phyloP scores from a whole-genome alignment of 2,329 filamentous ascomycete genomes.

The Pseudogymnoascus sp. region DNA sequence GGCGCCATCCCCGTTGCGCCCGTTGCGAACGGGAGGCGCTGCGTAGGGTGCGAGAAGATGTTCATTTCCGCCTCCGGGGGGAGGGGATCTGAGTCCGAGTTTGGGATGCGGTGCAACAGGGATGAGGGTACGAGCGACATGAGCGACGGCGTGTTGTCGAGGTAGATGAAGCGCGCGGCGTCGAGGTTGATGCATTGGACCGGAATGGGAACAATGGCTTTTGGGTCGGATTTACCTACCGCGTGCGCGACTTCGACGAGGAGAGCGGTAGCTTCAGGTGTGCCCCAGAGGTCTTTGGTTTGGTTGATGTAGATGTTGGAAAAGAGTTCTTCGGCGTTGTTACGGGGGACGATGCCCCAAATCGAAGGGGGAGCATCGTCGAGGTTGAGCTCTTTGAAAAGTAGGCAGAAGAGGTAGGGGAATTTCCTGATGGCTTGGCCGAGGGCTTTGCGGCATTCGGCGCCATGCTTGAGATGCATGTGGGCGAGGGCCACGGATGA shows the following conservation, averaged over 20 bases:
- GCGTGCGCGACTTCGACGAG: constrained; percentile 56
- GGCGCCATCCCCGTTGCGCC: neutral
- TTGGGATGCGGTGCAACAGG: constrained; percentile 26
- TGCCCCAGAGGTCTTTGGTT: constrained; percentile 67
- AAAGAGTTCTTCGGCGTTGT: constrained; percentile 44
- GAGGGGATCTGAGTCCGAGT: constrained; percentile 29
- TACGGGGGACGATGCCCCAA: constrained; percentile 68
- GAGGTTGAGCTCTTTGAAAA: constrained; percentile 75
- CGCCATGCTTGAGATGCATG: constrained; percentile 59
- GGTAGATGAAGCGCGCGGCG: constrained; percentile 27
- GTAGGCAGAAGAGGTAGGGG: constrained; percentile 75
- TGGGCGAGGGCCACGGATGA: constrained; percentile 73
- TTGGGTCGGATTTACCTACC: constrained; percentile 16
- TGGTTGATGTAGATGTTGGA: constrained; percentile 58
- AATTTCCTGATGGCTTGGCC: constrained; percentile 61
- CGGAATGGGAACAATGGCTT: neutral
- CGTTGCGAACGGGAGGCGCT: constrained; percentile 15
- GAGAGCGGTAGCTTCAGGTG: constrained; percentile 54
- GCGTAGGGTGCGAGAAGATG: constrained; percentile 24
- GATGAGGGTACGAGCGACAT: constrained; percentile 26
- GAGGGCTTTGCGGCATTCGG: constrained; percentile 59
- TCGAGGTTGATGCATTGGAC: constrained; percentile 22
- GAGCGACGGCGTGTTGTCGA: constrained; percentile 27
- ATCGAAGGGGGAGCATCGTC: constrained; percentile 68
- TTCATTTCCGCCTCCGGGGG: constrained; percentile 25